These are phyloP conservation scores for Komagataella mondaviorum DNA, from an alignment of 805 yeast genomes.

Conservation along the genomic window DNA sequence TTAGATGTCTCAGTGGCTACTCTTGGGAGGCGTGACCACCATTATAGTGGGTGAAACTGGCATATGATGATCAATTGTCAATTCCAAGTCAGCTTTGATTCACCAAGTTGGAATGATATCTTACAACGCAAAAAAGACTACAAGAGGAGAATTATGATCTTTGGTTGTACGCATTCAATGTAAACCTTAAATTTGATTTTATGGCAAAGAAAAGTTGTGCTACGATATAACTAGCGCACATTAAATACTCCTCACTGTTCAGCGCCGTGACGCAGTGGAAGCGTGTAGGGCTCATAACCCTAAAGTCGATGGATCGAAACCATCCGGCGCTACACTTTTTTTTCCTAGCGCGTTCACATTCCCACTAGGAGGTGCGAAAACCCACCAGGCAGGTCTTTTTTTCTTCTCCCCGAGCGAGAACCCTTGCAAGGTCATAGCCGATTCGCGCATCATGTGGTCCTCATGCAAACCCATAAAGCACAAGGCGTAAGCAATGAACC, in stretches of 20 bases:
- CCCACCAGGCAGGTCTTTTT: background rate
- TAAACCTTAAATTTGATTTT: no score
- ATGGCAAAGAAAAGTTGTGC: no score
- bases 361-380: background rate
- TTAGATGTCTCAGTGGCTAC: no score
- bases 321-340: constrained; percentile 69
- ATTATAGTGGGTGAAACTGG: no score
- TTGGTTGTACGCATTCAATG: no score
- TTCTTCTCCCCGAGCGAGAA: background rate
- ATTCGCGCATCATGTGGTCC: background rate
- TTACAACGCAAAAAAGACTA: no score
- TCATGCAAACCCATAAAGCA: background rate
- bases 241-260: background rate
- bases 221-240: background rate
- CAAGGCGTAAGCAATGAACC: background rate
- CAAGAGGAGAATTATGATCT: no score
- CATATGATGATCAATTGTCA: no score
- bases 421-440: background rate
- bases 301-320: constrained; percentile 97
- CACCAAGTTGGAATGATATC: no score
- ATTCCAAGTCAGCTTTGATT: no score
- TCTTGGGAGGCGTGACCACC: no score
- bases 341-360: constrained; percentile 3
- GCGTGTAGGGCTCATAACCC: constrained; percentile 99
- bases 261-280: constrained; percentile 99